Base-by-base conservation (phyloP, 2,329 filamentous ascomycete species). In the Beauveria caledonica region DNA sequence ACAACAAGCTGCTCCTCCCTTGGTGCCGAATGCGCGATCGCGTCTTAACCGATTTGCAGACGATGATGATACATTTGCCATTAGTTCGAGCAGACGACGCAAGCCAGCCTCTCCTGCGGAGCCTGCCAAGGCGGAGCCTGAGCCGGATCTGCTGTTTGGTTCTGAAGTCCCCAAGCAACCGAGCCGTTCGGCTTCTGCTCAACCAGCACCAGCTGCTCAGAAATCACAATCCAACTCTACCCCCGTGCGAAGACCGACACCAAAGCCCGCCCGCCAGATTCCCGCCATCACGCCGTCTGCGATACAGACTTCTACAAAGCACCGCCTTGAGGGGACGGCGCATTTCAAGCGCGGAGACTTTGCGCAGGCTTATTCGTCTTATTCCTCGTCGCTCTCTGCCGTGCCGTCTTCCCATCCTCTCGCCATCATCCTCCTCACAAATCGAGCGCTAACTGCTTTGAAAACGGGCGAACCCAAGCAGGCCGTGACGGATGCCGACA, bases 321-420 rank as follows among this genome's bases (percentile, higher is more conserved):
- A 94, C 67, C 88, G 94, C 15, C 80, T 87, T 52, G 86, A 87
- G 64, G 94, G 93, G 19, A 90, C 92, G 10, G 87, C 89, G 58
- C 89, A 95, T 65, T 97, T 96, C 77, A 97, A 97, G 74, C 86
- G 90, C 40, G 94, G 94, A 39, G 94, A 99, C 72, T 99, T 91
- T 72, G 88, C 90, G 19, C 83, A 89, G 10, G 94, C 94, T 0
- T 91, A 97, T 68, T 80, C 85, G 21, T 87, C 88, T 1, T 99
- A 97, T 72, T 86, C 89, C 0, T 82, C 84, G 33, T 91, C 94
- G 1, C 78, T 99, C 3, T 77, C 82, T 1, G 83, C 85, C 42
- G 79, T 99, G 36, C 94, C 94, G 1, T 74, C 83, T 15, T 82
- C 80, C 4, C 94, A 99, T 71, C 93, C 93, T 0, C 79, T 97